Conservation (phyloP, 345 rosid species). For the Hibiscus trionum region DNA sequence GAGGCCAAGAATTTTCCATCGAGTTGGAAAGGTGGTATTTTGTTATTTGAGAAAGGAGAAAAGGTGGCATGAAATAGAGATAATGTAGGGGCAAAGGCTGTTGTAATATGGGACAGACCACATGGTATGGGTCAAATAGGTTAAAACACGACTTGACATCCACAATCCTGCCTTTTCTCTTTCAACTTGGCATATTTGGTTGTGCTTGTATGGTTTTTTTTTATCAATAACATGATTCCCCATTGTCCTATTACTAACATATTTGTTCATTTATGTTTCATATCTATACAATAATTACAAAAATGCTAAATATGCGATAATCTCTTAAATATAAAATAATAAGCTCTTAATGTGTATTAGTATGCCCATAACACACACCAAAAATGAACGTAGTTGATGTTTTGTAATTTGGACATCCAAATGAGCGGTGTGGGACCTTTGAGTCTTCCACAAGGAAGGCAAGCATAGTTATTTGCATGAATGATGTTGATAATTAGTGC, state of each 20-base stretch:
- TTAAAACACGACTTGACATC: constrained; percentile 25
- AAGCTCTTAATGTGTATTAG: too few relatives aligned
- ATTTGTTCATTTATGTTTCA: background rate
- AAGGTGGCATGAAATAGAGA: background rate
- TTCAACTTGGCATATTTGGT: constrained; percentile 13
- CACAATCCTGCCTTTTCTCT: background rate
- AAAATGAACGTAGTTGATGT: too few relatives aligned
- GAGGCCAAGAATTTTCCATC: constrained; percentile 4
- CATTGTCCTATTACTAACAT: background rate
- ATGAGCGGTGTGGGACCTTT: background rate
- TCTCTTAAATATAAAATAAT: background rate
- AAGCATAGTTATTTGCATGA: background rate
- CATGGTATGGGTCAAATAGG: constrained; percentile 23
- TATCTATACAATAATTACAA: background rate
- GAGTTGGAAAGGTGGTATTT: constrained; percentile 15
- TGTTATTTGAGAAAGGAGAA: background rate
- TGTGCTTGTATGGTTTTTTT: background rate
- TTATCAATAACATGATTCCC: constrained; percentile 1
- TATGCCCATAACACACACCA: too few relatives aligned
- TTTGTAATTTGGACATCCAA: background rate
- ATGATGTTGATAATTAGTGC: background rate
- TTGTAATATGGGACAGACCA: constrained; percentile 5
- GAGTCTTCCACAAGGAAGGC: background rate
- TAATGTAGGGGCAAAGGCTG: constrained; percentile 5
- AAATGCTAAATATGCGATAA: background rate